These are phyloP conservation scores for Macaranga tanarius DNA, from an alignment of 441 rosid genomes.

Conservation along the genomic window DNA sequence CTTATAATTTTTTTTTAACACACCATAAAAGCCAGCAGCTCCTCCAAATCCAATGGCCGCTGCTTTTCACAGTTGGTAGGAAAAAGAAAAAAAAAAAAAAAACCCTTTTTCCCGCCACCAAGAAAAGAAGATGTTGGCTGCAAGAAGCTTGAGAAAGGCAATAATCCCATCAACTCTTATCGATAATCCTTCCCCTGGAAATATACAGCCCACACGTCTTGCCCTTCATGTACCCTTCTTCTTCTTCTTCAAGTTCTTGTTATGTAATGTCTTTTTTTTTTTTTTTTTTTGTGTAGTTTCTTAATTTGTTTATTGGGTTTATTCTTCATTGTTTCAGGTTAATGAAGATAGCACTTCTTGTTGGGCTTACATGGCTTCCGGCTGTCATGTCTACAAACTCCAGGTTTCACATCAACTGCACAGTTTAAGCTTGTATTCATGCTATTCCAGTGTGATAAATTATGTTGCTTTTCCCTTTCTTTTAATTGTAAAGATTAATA, in stretches of 20 bases:
- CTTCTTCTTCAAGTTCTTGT: neutral
- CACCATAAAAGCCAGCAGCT: no score
- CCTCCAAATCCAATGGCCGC: no score
- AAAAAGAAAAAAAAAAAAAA: no score
- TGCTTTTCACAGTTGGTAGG: no score
- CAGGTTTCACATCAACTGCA: slow-evolving; percentile 29
- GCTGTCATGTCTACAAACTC: slow-evolving; percentile 49
- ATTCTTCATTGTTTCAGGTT: slow-evolving; percentile 34
- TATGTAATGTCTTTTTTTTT: neutral
- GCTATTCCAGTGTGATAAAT: neutral
- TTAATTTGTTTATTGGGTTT: neutral
- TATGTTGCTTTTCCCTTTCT: no score
- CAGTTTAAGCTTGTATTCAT: neutral
- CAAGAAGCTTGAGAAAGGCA: slow-evolving; percentile 51
- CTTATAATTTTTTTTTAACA: no score
- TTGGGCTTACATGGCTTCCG: slow-evolving; percentile 68
- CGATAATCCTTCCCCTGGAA: slow-evolving; percentile 59
- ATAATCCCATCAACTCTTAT: slow-evolving; percentile 49
- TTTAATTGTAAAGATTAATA: neutral
- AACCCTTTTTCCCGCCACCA: neutral
- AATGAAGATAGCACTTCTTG: slow-evolving; percentile 46
- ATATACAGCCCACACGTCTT: slow-evolving; percentile 63
- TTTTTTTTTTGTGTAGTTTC: no score
- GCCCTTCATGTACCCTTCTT: slow-evolving; percentile 49
- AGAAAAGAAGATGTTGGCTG: slow-evolving; percentile 34